phyloP scores from a whole-genome alignment of 2,329 filamentous ascomycete species.

The Aureobasidium uvarum region DNA sequence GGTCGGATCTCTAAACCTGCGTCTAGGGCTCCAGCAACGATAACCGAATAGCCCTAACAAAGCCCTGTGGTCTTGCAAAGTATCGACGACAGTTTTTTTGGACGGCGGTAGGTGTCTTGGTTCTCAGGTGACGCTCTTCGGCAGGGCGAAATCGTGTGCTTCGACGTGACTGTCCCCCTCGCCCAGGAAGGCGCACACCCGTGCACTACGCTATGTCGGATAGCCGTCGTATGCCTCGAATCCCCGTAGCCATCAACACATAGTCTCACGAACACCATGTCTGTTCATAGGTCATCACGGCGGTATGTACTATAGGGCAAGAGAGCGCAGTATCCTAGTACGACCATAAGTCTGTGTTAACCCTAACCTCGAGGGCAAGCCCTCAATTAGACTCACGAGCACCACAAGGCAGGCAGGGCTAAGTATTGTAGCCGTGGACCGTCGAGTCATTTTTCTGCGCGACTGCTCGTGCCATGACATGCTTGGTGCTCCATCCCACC shows the following conservation, averaged over 20 bases:
- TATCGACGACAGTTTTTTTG: background rate
- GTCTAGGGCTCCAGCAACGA: background rate
- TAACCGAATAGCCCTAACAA: conserved; percentile 15
- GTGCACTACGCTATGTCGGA: background rate
- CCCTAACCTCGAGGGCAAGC: background rate
- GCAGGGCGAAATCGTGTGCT: background rate
- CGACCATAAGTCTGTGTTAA: background rate
- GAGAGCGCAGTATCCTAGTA: background rate
- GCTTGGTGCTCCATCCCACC: background rate
- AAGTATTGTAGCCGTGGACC: background rate
- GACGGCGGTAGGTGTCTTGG: background rate
- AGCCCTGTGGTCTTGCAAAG: background rate
- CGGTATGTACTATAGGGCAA: background rate
- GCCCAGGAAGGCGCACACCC: background rate
- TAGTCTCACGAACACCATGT: background rate
- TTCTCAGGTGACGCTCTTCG: background rate
- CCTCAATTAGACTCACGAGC: background rate
- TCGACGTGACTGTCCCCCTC: background rate
- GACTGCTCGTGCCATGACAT: conserved; percentile 1
- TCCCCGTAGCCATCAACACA: background rate
- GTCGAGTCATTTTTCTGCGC: background rate
- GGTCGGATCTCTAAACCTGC: conserved; percentile 8
- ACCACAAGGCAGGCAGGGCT: background rate
- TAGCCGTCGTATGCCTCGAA: conserved; percentile 1
- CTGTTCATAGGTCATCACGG: background rate